Conservation (phyloP, 805 yeast genomes). For the Cyberlindnera mycetangii region DNA sequence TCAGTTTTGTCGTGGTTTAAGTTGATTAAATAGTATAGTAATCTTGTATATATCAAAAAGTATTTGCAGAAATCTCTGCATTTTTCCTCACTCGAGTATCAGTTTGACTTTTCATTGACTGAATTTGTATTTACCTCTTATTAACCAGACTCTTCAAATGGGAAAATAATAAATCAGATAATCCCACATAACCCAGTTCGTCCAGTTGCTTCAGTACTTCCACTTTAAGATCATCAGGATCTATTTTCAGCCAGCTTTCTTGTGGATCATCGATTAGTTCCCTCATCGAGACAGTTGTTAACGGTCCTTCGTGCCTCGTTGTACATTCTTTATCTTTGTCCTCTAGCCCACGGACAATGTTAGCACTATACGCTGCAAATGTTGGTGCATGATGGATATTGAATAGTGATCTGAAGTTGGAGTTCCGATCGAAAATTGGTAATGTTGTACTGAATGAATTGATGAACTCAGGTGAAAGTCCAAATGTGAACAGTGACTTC, state of each 20-base stretch:
- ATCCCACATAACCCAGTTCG: slow-evolving; percentile 43
- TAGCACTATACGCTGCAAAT: slow-evolving; percentile 43
- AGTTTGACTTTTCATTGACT: too few species aligned
- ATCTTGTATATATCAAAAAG: background rate
- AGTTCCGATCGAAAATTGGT: slow-evolving; percentile 26
- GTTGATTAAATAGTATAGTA: background rate
- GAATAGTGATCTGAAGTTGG: slow-evolving; percentile 25
- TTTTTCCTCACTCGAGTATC: too few species aligned
- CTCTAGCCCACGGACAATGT: slow-evolving; percentile 44
- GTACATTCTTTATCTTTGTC: slow-evolving; percentile 34
- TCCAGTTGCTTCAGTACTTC: slow-evolving; percentile 41
- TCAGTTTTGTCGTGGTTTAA: slow-evolving; percentile 23
- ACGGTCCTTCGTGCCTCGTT: slow-evolving; percentile 50
- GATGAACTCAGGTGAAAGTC: slow-evolving; percentile 30
- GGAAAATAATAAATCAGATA: slow-evolving; percentile 48
- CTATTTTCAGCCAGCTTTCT: slow-evolving; percentile 35
- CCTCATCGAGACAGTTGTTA: slow-evolving; percentile 41
- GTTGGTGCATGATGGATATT: slow-evolving; percentile 51
- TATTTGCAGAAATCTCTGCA: too few species aligned
- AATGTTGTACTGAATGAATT: slow-evolving; percentile 22
- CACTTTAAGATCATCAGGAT: slow-evolving; percentile 41
- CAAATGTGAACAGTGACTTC: slow-evolving; percentile 31
- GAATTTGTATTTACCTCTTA: slow-evolving; percentile 25
- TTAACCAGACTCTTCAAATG: slow-evolving; percentile 49
- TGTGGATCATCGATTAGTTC: slow-evolving; percentile 26